Evolutionary conservation across 208 protist species (phyloP).

Genomic region (Acanthamoeba lenticulata): DNA sequence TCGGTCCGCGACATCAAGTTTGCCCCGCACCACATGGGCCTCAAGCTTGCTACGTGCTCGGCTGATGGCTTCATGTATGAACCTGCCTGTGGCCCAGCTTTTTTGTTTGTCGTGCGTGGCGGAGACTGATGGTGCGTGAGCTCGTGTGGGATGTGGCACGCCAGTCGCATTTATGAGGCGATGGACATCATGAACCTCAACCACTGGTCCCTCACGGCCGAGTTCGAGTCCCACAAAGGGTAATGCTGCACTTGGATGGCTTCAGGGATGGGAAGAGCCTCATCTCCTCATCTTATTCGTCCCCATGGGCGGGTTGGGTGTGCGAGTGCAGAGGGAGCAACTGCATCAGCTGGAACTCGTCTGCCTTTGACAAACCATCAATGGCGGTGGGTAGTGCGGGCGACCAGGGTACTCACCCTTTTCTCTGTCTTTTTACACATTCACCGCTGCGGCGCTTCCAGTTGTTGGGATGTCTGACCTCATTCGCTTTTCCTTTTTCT

Average conservation of each 20-base stretch:
- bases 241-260: constrained; percentile 35
- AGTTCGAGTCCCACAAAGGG: constrained; percentile 82
- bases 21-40: constrained; percentile 86
- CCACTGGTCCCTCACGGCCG: constrained; percentile 80
- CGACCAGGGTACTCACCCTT: constrained; percentile 21
- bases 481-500: no score
- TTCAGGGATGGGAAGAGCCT: neutral
- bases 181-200: constrained; percentile 88
- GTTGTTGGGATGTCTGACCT: no score
- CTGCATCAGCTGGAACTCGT: constrained; percentile 87
- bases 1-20: constrained; percentile 88
- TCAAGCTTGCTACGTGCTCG: constrained; percentile 84
- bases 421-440: no score
- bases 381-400: constrained; percentile 81
- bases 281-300: neutral
- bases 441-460: no score
- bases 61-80: constrained; percentile 70
- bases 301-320: neutral
- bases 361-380: constrained; percentile 76
- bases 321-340: constrained; percentile 5
- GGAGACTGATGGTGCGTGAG: neutral
- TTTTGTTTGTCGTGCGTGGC: neutral
- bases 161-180: constrained; percentile 88
- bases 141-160: neutral
- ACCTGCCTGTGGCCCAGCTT: no score